phyloP scores from a whole-genome alignment of 768 basidiomycete genomes.

The Pleurotus sapidus region DNA sequence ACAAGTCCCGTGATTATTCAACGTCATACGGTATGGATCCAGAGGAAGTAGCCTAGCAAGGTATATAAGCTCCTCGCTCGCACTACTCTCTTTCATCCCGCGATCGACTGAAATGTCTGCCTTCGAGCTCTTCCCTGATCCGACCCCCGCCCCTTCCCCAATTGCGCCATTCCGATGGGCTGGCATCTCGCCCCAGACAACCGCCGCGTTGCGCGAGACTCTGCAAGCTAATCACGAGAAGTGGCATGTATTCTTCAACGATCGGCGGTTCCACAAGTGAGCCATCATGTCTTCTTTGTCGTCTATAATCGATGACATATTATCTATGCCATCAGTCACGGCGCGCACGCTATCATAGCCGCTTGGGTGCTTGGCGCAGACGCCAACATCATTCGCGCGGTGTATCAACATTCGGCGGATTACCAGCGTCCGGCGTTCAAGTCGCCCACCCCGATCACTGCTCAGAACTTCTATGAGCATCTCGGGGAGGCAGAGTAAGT shows the following conservation, averaged over 20 bases:
- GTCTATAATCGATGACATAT: slow-evolving; percentile 25
- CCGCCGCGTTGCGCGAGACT: slow-evolving; percentile 32
- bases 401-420: slow-evolving; percentile 32
- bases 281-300: slow-evolving; percentile 1
- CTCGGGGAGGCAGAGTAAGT: slow-evolving; percentile 56
- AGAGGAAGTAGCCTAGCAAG: too few relatives aligned
- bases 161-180: slow-evolving; percentile 31
- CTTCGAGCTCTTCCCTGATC: slow-evolving; percentile 15
- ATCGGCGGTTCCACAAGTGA: slow-evolving; percentile 34
- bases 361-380: slow-evolving; percentile 60
- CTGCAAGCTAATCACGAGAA: slow-evolving; percentile 50
- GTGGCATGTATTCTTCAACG: slow-evolving; percentile 57
- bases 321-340: slow-evolving; percentile 35
- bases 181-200: slow-evolving; percentile 33
- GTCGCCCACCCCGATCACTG: slow-evolving; percentile 44
- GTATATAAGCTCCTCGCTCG: too few relatives aligned
- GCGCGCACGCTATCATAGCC: slow-evolving; percentile 54
- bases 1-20: too few relatives aligned
- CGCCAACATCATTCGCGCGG: slow-evolving; percentile 30
- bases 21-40: too few relatives aligned
- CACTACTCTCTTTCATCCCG: too few relatives aligned
- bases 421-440: slow-evolving; percentile 34
- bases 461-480: slow-evolving; percentile 48
- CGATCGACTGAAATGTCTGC: neutral
- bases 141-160: slow-evolving; percentile 13